These are phyloP conservation scores for Colletotrichum theobromicola DNA, from an alignment of 2,329 filamentous ascomycete species.

Conservation along the genomic window DNA sequence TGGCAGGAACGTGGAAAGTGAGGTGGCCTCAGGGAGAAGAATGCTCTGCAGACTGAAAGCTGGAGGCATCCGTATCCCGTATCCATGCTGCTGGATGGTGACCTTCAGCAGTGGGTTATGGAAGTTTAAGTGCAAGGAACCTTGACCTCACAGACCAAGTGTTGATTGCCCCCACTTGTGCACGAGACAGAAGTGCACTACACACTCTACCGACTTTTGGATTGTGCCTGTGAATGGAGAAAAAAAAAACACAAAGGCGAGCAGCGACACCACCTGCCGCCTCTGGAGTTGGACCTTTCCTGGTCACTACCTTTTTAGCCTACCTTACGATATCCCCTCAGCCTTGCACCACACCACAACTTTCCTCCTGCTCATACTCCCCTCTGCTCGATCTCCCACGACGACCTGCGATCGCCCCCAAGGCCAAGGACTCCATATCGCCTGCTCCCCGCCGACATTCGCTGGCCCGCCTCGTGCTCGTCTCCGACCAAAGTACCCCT, in stretches of 20 bases:
- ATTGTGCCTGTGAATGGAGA: slow-evolving; percentile 21
- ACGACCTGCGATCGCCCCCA: background rate
- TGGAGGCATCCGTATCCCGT: background rate
- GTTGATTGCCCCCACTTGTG: slow-evolving; percentile 37
- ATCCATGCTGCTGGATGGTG: background rate
- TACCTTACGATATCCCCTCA: slow-evolving; percentile 18
- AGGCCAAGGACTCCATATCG: background rate
- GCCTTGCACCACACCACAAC: slow-evolving; percentile 12
- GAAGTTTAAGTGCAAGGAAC: background rate
- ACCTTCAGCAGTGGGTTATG: background rate
- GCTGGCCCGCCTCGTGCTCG: slow-evolving; percentile 1
- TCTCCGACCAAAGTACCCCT: slow-evolving; percentile 22
- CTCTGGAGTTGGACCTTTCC: background rate
- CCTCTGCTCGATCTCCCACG: background rate
- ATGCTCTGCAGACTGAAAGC: background rate
- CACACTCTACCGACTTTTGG: slow-evolving; percentile 42
- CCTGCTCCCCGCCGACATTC: background rate
- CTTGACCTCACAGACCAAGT: slow-evolving; percentile 1
- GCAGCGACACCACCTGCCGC: slow-evolving; percentile 40
- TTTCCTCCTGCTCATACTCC: background rate
- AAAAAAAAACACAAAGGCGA: background rate
- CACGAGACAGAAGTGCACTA: slow-evolving; percentile 34
- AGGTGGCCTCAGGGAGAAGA: background rate
- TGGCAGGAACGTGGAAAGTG: background rate
- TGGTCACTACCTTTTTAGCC: background rate